These are phyloP conservation scores for Lentinula detonsa DNA, from an alignment of 768 basidiomycete species.

Conservation along the genomic window DNA sequence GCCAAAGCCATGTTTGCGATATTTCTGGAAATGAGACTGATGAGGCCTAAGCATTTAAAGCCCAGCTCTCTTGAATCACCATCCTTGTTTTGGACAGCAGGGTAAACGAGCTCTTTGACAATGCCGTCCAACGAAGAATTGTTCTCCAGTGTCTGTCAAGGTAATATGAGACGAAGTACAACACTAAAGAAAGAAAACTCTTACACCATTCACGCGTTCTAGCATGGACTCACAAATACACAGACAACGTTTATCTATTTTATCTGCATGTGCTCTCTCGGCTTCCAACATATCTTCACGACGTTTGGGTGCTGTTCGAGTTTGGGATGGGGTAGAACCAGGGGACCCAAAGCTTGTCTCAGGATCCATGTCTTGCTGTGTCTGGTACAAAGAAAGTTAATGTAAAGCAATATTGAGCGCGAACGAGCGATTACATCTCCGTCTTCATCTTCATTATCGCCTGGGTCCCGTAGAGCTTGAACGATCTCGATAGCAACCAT, in stretches of 20 bases:
- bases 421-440: slow-evolving; percentile 15
- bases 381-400: neutral
- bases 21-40: neutral
- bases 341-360: neutral
- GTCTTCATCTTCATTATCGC: slow-evolving; percentile 18
- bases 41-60: neutral
- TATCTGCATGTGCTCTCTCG: slow-evolving; percentile 43
- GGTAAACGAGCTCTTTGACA: slow-evolving; percentile 23
- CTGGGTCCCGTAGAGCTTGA: slow-evolving; percentile 51
- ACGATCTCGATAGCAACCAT: slow-evolving; percentile 66
- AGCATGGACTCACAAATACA: slow-evolving; percentile 61
- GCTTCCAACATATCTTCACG: slow-evolving; percentile 35
- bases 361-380: neutral
- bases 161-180: slow-evolving; percentile 13
- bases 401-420: neutral
- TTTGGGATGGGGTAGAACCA: neutral
- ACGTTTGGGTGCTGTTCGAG: neutral
- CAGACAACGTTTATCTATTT: slow-evolving; percentile 57
- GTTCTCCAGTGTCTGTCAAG: slow-evolving; percentile 44
- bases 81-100: slow-evolving; percentile 3
- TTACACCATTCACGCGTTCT: slow-evolving; percentile 63
- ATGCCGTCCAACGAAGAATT: slow-evolving; percentile 49
- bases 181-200: slow-evolving; percentile 14
- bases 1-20: neutral
- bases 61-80: neutral